phyloP scores from a whole-genome alignment of 2,329 filamentous ascomycete species.

The Orbilia brochopaga region DNA sequence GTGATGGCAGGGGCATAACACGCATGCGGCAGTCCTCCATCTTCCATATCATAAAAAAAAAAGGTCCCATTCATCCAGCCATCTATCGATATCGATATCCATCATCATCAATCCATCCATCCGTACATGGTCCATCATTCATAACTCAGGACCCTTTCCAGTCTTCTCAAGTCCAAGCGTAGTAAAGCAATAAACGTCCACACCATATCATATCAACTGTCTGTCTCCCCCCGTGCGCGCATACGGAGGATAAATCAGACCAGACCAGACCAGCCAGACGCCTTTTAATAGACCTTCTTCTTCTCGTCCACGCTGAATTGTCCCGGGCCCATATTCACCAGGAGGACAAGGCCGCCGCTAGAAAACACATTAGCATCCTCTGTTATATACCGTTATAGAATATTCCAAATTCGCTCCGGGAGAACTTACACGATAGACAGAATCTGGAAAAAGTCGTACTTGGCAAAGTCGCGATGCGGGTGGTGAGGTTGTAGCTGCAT shows the following conservation, averaged over 20 bases:
- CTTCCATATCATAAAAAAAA: too few relatives aligned
- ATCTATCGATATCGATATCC: too few relatives aligned
- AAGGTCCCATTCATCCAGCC: too few relatives aligned
- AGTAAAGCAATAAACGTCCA: too few relatives aligned
- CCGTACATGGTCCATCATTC: slow-evolving; percentile 2
- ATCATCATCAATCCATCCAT: too few relatives aligned
- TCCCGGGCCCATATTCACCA: slow-evolving; percentile 98
- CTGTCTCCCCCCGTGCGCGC: too few relatives aligned
- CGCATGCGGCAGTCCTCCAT: too few relatives aligned
- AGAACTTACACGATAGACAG: slow-evolving; percentile 83
- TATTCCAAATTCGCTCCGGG: slow-evolving; percentile 9
- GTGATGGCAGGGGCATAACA: too few relatives aligned
- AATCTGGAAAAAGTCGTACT: slow-evolving; percentile 99
- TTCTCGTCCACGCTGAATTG: slow-evolving; percentile 99
- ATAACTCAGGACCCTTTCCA: neutral
- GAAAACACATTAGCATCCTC: slow-evolving; percentile 52
- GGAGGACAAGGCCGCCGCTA: slow-evolving; percentile 85
- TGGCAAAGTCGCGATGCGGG: slow-evolving; percentile 99
- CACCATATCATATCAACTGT: too few relatives aligned
- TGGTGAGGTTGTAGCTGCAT: slow-evolving; percentile 89
- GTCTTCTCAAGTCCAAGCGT: too few relatives aligned
- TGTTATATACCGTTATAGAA: slow-evolving; percentile 3
- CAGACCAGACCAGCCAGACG: slow-evolving; percentile 4
- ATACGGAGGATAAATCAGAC: neutral
- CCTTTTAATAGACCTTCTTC: slow-evolving; percentile 94